Conservation (phyloP, 495 filamentous ascomycete genomes). For the Trichoderma virens region DNA sequence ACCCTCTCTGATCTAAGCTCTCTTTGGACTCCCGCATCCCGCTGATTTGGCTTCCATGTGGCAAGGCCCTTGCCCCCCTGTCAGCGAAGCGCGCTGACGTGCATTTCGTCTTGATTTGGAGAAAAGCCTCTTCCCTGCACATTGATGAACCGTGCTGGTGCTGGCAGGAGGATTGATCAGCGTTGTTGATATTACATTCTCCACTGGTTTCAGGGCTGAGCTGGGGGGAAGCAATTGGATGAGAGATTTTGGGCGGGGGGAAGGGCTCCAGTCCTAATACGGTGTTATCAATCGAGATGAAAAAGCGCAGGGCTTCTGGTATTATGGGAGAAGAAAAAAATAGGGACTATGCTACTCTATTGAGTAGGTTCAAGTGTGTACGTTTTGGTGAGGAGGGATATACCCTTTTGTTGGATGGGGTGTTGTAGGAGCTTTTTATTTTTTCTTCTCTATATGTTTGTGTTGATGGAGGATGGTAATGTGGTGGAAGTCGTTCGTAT, state of each 20-base stretch:
- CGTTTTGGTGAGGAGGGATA: background rate
- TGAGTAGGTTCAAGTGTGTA: no score
- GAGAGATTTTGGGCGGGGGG: no score
- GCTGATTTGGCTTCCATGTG: background rate
- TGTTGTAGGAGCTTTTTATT: background rate
- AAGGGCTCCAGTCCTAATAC: background rate
- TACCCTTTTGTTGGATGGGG: background rate
- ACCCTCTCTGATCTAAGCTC: background rate
- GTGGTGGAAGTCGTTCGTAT: background rate
- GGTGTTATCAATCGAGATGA: constrained; percentile 6
- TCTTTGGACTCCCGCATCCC: background rate
- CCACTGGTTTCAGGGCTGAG: background rate
- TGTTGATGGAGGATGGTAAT: background rate
- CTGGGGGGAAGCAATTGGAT: no score
- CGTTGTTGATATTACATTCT: background rate
- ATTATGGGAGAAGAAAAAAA: background rate
- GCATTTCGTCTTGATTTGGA: background rate
- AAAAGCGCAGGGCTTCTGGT: background rate
- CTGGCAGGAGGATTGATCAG: background rate
- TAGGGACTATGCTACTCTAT: no score
- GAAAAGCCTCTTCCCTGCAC: background rate
- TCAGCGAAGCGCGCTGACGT: background rate
- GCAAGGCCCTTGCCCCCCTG: background rate
- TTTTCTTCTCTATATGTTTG: background rate
- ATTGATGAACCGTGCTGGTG: background rate